Evolutionary conservation across 768 basidiomycete genomes (phyloP), one percentile per base, ranked within the genome.

Genomic region (Podaxis carcinomalis): DNA sequence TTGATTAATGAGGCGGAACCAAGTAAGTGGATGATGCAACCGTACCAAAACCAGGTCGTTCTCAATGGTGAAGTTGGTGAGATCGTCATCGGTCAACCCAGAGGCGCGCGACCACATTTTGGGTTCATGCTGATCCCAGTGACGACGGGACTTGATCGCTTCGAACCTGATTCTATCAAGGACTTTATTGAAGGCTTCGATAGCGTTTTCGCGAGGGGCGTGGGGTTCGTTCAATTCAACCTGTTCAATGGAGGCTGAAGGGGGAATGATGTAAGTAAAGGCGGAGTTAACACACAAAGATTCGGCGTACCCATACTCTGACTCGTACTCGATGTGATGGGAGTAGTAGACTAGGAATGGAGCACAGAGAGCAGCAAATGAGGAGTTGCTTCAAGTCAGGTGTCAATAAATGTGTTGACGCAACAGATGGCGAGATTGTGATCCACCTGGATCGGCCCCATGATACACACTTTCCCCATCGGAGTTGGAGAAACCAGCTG

Each of bases 81-180:
- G 75, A 25, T 85, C 73, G 0, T 72, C 51, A 67, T 92, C 83
- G 37, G 79, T 75, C 32, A 90, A 67, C 13, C 70, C 74, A 49
- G 65, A 63, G 0, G 86, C 89, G 37, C 87, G 78, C 11, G 80
- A 76, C 87, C 88, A 92, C 89, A 92, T 81, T 65, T 72, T 78
- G 59, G 85, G 85, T 70, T 88, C 86, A 68, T 91, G 89, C 63
- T 79, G 76, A 74, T 90, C 78, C 91, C 90, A 91, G 62, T 88
- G 65, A 55, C 72, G 79, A 60, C 91, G 86, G 52, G 88, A 89
- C 61, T 79, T 83, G 61, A 85, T 47, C 66, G 92, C 85, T 68
- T 83, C 85, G n/a, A 72, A 49, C 74, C 87, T 90, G 77, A 93
- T 87, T 13, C 68, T 69, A 49, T 70, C 75, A 35, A 83, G 72